Evolutionary conservation across 2,329 filamentous ascomycete genomes (phyloP).

Genomic region (Fusarium xylarioides): DNA sequence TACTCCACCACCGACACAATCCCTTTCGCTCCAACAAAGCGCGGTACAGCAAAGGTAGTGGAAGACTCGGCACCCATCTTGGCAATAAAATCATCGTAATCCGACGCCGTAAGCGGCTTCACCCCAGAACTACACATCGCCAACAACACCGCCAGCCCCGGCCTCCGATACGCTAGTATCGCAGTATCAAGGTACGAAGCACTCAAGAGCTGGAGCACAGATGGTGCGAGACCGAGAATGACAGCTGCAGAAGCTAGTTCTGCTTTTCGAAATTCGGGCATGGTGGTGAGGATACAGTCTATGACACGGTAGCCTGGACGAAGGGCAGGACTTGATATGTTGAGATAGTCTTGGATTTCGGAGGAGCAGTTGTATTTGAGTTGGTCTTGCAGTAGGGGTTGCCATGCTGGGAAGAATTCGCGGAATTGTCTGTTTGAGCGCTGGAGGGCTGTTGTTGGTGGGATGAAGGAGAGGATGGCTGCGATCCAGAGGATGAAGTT

Average conservation of each 20-base stretch:
- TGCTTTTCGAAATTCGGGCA: slow-evolving; percentile 38
- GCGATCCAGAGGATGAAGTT: not conserved
- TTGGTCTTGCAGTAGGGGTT: not conserved
- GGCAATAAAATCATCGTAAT: slow-evolving; percentile 5
- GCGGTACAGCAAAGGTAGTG: not conserved
- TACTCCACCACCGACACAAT: slow-evolving; percentile 7
- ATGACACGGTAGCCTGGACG: slow-evolving; percentile 20
- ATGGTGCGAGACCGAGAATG: slow-evolving; percentile 33
- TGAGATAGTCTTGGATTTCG: not conserved
- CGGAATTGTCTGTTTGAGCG: slow-evolving; percentile 24
- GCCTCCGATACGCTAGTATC: slow-evolving; percentile 28
- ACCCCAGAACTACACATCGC: slow-evolving; percentile 26
- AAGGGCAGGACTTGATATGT: not conserved
- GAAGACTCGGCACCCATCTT: slow-evolving; percentile 7
- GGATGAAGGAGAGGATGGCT: not conserved
- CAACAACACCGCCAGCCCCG: slow-evolving; percentile 30
- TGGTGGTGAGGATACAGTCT: slow-evolving; percentile 27
- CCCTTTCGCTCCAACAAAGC: not conserved
- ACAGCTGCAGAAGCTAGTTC: slow-evolving; percentile 36
- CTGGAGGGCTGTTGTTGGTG: not conserved
- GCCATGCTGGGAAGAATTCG: slow-evolving; percentile 34
- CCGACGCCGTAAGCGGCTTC: slow-evolving; percentile 2
- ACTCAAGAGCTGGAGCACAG: slow-evolving; percentile 28
- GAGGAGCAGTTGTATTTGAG: not conserved
- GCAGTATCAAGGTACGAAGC: slow-evolving; percentile 34